phyloP scores from a whole-genome alignment of 139 green algal genomes.

The Chlamydomonas sp. region DNA sequence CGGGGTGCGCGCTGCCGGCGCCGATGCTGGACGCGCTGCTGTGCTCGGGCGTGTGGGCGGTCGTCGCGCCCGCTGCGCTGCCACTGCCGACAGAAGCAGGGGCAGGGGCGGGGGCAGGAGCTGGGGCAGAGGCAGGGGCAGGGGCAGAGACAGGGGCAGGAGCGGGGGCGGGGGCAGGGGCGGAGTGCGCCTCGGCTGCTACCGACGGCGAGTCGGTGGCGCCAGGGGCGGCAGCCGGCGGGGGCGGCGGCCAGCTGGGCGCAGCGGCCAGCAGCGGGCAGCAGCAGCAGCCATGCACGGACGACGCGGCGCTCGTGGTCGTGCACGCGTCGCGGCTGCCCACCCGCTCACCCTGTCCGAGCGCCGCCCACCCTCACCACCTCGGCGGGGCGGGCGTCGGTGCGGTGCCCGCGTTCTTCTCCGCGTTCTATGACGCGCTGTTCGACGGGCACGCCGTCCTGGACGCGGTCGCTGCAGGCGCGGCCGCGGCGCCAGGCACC shows the following conservation, averaged over 20 bases:
- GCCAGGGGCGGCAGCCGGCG: too few species aligned
- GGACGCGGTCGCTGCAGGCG: not conserved
- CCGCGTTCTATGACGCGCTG: conserved; percentile 10
- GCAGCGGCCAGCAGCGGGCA: not conserved
- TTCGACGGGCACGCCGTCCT: conserved; percentile 7
- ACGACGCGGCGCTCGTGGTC: not conserved
- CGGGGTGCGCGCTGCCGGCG: not conserved
- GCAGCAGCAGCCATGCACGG: not conserved
- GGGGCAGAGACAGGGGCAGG: not conserved
- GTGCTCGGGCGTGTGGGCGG: conserved; percentile 5
- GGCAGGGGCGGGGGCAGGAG: not conserved
- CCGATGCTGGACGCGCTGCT: conserved; percentile 6
- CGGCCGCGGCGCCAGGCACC: not conserved
- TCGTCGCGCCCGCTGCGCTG: not conserved
- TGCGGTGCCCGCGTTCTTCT: not conserved
- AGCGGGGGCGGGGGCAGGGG: not conserved
- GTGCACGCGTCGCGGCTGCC: not conserved
- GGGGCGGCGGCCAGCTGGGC: not conserved
- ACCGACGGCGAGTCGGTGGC: too few species aligned
- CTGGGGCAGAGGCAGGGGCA: not conserved
- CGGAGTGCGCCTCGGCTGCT: not conserved
- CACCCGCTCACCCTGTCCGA: not conserved
- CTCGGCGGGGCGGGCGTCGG: not conserved
- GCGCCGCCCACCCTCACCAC: not conserved
- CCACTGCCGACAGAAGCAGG: not conserved